Evolutionary conservation across 495 filamentous ascomycete species (phyloP).

Genomic region (Penicillium antarcticum): DNA sequence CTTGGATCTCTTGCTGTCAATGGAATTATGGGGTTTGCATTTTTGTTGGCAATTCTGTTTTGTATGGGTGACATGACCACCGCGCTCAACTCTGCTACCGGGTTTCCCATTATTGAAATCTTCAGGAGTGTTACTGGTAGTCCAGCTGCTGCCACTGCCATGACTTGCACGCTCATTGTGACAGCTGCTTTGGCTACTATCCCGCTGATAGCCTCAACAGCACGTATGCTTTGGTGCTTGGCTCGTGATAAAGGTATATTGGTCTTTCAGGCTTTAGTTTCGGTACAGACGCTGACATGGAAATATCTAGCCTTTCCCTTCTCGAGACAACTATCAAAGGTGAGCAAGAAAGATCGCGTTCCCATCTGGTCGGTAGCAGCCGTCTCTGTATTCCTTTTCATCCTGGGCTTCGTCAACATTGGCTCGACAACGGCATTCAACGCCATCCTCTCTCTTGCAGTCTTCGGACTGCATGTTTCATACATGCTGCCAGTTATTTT

Average conservation of each 20-base stretch:
- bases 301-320: not conserved
- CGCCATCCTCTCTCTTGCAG: constrained; percentile 42
- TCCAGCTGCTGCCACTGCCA: constrained; percentile 20
- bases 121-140: constrained; percentile 28
- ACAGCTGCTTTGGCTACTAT: constrained; percentile 31
- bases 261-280: constrained; percentile 19
- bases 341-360: no score
- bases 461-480: constrained; percentile 39
- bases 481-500: constrained; percentile 39
- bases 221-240: constrained; percentile 53
- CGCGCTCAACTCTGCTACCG: constrained; percentile 32
- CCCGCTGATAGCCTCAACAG: constrained; percentile 42
- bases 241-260: constrained; percentile 46
- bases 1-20: constrained; percentile 42
- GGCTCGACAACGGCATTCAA: constrained; percentile 47
- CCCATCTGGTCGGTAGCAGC: constrained; percentile 36
- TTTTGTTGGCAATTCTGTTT: constrained; percentile 41
- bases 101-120: constrained; percentile 48
- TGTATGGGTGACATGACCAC: constrained; percentile 38
- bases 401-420: constrained; percentile 49
- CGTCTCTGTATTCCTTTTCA: constrained; percentile 32
- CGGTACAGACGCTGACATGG: not conserved
- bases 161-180: constrained; percentile 32
- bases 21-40: constrained; percentile 39
- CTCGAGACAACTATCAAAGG: not conserved